These are phyloP conservation scores for Basidiobolus meristosporus DNA, from an alignment of 371 early-diverging fungal genomes.

Conservation along the genomic window DNA sequence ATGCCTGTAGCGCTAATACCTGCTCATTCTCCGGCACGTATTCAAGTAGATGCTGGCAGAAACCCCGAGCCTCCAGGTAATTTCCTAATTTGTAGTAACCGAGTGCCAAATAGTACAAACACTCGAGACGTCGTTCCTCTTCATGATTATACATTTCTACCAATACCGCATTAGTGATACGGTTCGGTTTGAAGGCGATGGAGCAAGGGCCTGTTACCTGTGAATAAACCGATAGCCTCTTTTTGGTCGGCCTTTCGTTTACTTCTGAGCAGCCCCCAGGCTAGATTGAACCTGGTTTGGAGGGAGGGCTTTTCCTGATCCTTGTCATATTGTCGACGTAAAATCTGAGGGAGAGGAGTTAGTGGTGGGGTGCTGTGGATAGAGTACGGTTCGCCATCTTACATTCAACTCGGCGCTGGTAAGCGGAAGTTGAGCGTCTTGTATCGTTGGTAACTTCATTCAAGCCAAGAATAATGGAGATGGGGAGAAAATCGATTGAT, in stretches of 20 bases:
- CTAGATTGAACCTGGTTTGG: slow-evolving; percentile 91
- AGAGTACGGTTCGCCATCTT: not conserved
- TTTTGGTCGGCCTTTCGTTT: slow-evolving; percentile 36
- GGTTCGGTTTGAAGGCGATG: not conserved
- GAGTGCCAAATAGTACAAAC: slow-evolving; percentile 80
- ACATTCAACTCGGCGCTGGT: slow-evolving; percentile 9
- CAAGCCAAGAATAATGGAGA: no score
- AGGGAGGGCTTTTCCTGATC: slow-evolving; percentile 20
- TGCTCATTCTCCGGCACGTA: slow-evolving; percentile 75
- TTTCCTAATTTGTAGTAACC: slow-evolving; percentile 79
- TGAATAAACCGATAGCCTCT: slow-evolving; percentile 53
- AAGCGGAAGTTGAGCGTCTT: slow-evolving; percentile 6
- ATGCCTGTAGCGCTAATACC: slow-evolving; percentile 41
- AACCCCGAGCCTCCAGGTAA: slow-evolving; percentile 59
- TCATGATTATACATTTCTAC: slow-evolving; percentile 70
- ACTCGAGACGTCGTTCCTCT: slow-evolving; percentile 77
- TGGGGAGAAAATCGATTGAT: no score
- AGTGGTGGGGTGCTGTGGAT: not conserved
- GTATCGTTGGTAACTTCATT: slow-evolving; percentile 6
- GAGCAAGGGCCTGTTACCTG: slow-evolving; percentile 20
- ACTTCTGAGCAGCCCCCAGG: slow-evolving; percentile 79
- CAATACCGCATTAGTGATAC: not conserved
- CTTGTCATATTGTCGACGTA: slow-evolving; percentile 46
- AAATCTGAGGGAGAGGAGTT: slow-evolving; percentile 18
- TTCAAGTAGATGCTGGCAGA: slow-evolving; percentile 55